Conservation (phyloP, 164 flowering plant species). For the Annona cherimola region DNA sequence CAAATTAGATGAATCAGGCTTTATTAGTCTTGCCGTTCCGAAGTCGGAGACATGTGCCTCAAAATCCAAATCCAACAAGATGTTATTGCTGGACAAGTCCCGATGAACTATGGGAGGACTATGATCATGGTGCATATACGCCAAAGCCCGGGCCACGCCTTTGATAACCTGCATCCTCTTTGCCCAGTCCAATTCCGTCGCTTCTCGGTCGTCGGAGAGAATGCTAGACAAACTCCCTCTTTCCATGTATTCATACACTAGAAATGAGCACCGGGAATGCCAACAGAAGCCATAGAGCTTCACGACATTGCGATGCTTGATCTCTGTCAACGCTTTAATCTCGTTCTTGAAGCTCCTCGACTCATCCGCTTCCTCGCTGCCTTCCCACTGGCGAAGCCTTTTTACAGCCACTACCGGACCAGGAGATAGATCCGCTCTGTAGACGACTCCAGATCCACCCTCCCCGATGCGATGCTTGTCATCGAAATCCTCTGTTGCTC, state of each 20-base stretch:
- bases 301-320: constrained; percentile 36
- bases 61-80: background rate
- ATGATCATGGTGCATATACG: background rate
- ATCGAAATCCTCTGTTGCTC: too few relatives aligned
- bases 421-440: too few relatives aligned
- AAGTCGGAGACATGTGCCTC: background rate
- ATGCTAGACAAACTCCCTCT: background rate
- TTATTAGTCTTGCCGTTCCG: background rate
- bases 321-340: background rate
- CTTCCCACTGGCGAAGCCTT: too few relatives aligned
- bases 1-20: background rate
- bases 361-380: too few relatives aligned
- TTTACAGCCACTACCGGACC: too few relatives aligned
- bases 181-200: background rate
- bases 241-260: background rate
- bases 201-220: background rate
- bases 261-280: background rate
- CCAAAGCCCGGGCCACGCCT: background rate
- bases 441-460: too few relatives aligned
- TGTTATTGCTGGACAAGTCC: background rate
- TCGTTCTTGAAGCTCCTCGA: background rate
- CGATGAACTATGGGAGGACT: background rate
- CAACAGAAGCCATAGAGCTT: constrained; percentile 20
- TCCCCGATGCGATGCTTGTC: too few relatives aligned
- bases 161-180: background rate